phyloP scores from a whole-genome alignment of 2,329 filamentous ascomycete species.

The Xylariaceae sp. region DNA sequence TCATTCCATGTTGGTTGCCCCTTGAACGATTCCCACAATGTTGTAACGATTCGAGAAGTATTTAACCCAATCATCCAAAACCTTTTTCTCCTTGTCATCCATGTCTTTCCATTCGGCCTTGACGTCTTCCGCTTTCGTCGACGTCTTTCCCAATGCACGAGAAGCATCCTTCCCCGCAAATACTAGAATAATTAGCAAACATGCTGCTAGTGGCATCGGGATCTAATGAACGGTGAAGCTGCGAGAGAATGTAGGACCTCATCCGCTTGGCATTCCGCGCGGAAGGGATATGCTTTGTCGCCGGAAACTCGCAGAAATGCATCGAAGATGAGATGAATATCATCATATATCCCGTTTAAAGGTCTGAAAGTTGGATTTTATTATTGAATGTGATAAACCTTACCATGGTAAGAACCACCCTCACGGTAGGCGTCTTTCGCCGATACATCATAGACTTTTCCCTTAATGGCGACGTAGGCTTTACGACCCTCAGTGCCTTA shows the following conservation, averaged over 20 bases:
- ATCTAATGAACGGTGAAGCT: no score
- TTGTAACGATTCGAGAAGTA: conserved; percentile 98
- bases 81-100: conserved; percentile 76
- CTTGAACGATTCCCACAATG: conserved; percentile 66
- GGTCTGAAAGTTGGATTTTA: no score
- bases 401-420: conserved; percentile 82
- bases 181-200: conserved; percentile 48
- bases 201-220: not conserved
- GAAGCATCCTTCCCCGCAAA: conserved; percentile 96
- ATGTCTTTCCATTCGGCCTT: conserved; percentile 78
- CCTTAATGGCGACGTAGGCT: conserved; percentile 70
- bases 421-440: conserved; percentile 83
- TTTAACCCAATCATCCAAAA: conserved; percentile 86
- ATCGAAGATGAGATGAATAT: no score
- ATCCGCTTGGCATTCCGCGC: no score
- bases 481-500: conserved; percentile 61
- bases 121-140: conserved; percentile 80
- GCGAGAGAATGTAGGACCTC: no score
- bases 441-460: conserved; percentile 90
- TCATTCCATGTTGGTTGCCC: conserved; percentile 53
- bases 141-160: conserved; percentile 82
- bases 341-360: no score
- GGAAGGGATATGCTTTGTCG: no score
- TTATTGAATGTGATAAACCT: conserved; percentile 21
- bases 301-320: no score